A percentile compares a stretch with the other conserved stretches of the same genome.
Evolutionary conservation across 2,329 filamentous ascomycete species (phyloP).

Genomic region (Sarocladiaceae sp.): DNA sequence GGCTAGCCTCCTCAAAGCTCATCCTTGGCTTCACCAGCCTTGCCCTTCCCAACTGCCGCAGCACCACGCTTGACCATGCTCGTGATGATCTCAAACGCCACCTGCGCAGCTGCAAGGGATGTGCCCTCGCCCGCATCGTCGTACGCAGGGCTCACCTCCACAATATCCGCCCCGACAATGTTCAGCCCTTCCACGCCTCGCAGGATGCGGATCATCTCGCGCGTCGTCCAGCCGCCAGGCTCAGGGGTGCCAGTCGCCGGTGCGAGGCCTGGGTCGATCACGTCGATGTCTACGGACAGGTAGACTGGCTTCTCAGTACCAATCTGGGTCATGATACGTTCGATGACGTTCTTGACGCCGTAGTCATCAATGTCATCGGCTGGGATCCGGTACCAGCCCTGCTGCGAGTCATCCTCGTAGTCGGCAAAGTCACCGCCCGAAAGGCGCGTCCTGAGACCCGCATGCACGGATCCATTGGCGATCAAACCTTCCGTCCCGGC

Average conservation of each 20-base stretch:
- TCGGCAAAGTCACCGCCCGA: slow-evolving; percentile 57
- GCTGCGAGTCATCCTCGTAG: slow-evolving; percentile 62
- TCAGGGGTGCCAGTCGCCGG: slow-evolving; percentile 78
- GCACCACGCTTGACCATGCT: slow-evolving; percentile 54
- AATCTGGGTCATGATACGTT: slow-evolving; percentile 59
- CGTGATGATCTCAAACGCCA: slow-evolving; percentile 76
- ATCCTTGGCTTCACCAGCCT: no score
- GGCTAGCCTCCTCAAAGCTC: no score
- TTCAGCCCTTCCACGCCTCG: slow-evolving; percentile 72
- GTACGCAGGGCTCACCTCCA: slow-evolving; percentile 78
- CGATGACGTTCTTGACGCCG: slow-evolving; percentile 59
- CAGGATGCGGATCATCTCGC: slow-evolving; percentile 73
- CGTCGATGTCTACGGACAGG: slow-evolving; percentile 66
- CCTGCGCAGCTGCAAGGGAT: slow-evolving; percentile 70
- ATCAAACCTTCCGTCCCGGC: slow-evolving; percentile 71
- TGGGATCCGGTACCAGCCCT: slow-evolving; percentile 71
- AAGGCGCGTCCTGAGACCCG: slow-evolving; percentile 68
- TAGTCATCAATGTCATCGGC: slow-evolving; percentile 78
- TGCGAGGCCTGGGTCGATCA: slow-evolving; percentile 54
- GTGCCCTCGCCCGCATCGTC: slow-evolving; percentile 72
- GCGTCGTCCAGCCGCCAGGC: slow-evolving; percentile 76
- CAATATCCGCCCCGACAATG: slow-evolving; percentile 75
- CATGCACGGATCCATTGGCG: slow-evolving; percentile 55
- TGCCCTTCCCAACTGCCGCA: no score
- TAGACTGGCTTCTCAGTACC: slow-evolving; percentile 66